These are phyloP conservation scores for Clonostachys rhizophaga DNA, from an alignment of 2,329 filamentous ascomycete genomes.

Conservation along the genomic window DNA sequence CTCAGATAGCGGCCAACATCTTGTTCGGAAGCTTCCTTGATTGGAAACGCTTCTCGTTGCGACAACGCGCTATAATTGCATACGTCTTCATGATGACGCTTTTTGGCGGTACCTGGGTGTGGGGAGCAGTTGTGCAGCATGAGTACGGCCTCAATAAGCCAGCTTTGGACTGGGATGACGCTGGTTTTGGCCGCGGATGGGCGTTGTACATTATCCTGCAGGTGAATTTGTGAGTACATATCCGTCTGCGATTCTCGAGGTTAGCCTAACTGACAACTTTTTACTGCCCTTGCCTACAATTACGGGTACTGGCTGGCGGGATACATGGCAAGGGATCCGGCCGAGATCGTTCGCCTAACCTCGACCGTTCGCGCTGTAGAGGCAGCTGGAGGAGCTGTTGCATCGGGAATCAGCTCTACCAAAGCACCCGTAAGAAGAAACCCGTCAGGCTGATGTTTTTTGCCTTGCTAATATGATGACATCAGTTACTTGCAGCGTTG, in stretches of 20 bases:
- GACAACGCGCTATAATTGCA: constrained; percentile 1
- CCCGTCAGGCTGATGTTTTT: too few relatives aligned
- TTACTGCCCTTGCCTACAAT: not conserved
- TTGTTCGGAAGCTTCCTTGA: constrained; percentile 13
- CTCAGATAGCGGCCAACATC: constrained; percentile 11
- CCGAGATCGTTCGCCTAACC: not conserved
- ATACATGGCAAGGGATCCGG: constrained; percentile 1
- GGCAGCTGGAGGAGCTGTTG: not conserved
- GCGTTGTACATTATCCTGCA: constrained; percentile 14
- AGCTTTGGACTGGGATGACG: constrained; percentile 8
- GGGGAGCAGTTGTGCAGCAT: constrained; percentile 11
- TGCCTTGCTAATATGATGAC: too few relatives aligned
- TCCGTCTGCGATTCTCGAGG: constrained; percentile 7
- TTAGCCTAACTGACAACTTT: constrained; percentile 6
- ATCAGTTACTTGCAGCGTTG: constrained; percentile 6
- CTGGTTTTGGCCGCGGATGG: constrained; percentile 12
- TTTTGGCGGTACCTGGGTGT: constrained; percentile 8
- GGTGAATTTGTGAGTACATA: constrained; percentile 4
- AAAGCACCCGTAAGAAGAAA: not conserved
- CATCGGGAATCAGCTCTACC: not conserved
- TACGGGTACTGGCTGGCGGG: not conserved
- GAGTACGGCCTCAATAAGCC: constrained; percentile 5
- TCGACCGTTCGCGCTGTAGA: not conserved
- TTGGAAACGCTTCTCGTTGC: constrained; percentile 8
- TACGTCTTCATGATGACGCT: constrained; percentile 3